Evolutionary conservation across 805 yeast species (phyloP).

Genomic region (Kodamaea neixiangensis): DNA sequence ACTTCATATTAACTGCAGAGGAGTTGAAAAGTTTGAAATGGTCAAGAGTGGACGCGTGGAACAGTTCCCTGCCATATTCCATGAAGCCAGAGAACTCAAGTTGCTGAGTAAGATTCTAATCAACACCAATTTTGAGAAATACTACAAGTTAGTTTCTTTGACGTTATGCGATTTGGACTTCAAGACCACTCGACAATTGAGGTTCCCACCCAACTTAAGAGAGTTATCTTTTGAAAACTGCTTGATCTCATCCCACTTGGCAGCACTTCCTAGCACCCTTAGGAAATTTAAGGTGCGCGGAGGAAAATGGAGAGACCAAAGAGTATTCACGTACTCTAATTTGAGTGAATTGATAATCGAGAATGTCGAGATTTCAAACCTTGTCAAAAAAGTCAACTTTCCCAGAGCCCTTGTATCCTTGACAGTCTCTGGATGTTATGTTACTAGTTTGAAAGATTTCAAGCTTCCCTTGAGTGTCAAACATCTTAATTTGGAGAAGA

Average conservation of each 20-base stretch:
- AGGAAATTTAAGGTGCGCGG: slow-evolving; percentile 8
- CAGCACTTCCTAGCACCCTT: slow-evolving; percentile 10
- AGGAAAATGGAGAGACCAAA: slow-evolving; percentile 14
- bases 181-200: slow-evolving; percentile 9
- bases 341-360: slow-evolving; percentile 12
- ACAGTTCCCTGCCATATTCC: slow-evolving; percentile 9
- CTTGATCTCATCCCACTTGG: slow-evolving; percentile 13
- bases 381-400: slow-evolving; percentile 6
- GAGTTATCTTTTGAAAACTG: slow-evolving; percentile 13
- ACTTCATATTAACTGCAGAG: slow-evolving; percentile 8
- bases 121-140: slow-evolving; percentile 11
- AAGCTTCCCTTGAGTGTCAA: slow-evolving; percentile 5
- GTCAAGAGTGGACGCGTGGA: slow-evolving; percentile 9
- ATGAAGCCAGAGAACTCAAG: slow-evolving; percentile 10
- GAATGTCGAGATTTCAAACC: slow-evolving; percentile 10
- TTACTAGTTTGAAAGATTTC: slow-evolving; percentile 9
- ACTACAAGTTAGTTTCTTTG: slow-evolving; percentile 9
- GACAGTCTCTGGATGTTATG: slow-evolving; percentile 5
- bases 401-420: slow-evolving; percentile 6
- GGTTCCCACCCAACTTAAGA: slow-evolving; percentile 7
- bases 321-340: slow-evolving; percentile 7
- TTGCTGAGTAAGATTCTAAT: slow-evolving; percentile 9
- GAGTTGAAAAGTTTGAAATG: slow-evolving; percentile 6
- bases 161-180: slow-evolving; percentile 10
- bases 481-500: slow-evolving; percentile 7